A percentile compares a stretch with the other conserved stretches of the same genome.
phyloP scores from a whole-genome alignment of 257 asterid genomes.

The Solanum rostratum region DNA sequence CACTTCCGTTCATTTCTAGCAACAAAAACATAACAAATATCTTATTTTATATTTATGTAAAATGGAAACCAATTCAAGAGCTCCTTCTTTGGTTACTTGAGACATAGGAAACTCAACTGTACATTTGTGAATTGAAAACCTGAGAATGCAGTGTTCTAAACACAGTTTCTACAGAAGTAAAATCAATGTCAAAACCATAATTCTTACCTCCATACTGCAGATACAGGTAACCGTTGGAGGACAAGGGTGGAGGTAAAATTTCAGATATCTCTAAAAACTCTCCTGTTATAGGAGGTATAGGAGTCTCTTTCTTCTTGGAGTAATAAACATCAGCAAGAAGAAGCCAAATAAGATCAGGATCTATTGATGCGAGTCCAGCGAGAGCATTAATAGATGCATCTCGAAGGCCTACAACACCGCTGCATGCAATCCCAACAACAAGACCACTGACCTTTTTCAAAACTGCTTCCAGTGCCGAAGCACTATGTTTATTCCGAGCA shows the following conservation, averaged over 20 bases:
- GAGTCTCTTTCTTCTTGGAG: constrained; percentile 35
- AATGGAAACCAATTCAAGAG: neutral
- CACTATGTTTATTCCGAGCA: constrained; percentile 43
- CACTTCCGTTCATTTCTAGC: neutral
- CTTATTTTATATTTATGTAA: neutral
- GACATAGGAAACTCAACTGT: constrained; percentile 6
- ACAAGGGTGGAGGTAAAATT: constrained; percentile 51
- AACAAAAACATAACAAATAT: neutral
- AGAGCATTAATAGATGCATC: constrained; percentile 66
- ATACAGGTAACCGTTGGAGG: constrained; percentile 53
- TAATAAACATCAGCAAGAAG: constrained; percentile 86
- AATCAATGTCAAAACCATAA: constrained; percentile 75
- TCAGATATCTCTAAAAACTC: constrained; percentile 45
- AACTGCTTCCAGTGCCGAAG: constrained; percentile 55
- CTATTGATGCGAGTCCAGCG: constrained; percentile 53
- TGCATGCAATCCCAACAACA: constrained; percentile 69
- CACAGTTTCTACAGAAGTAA: constrained; percentile 45
- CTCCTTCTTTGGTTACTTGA: neutral
- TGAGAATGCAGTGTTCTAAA: constrained; percentile 28
- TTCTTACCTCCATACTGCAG: constrained; percentile 76
- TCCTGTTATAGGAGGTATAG: constrained; percentile 29
- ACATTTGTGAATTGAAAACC: constrained; percentile 28
- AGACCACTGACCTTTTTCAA: constrained; percentile 71
- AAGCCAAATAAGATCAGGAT: constrained; percentile 89
- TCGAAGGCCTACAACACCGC: constrained; percentile 68